Evolutionary conservation across 345 rosid genomes (phyloP).

Genomic region (Arabidopsis thaliana): TAIR10.1 NC_003076.8:15417001-15417500

Average conservation of each 20-base stretch:
- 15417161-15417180: not conserved
- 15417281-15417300: not conserved
- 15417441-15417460: not conserved
- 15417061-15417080: not conserved
- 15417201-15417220: not conserved
- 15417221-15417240: not conserved
- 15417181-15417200: not conserved
- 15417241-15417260: not conserved
- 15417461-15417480: not conserved
- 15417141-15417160: not conserved
- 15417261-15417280: not conserved
- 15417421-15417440: slow-evolving; percentile 3
- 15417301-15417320: not conserved
- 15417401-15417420: not conserved
- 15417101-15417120: not conserved
- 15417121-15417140: no score
- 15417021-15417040: not conserved
- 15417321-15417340: not conserved
- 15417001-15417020: not conserved
- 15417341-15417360: not conserved
- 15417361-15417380: not conserved
- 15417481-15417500: slow-evolving; percentile 5
- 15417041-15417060: not conserved
- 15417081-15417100: not conserved
- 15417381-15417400: not conserved